phyloP scores from a whole-genome alignment of 202 grass and related monocot species.

The Hordeum pubiflorum region DNA sequence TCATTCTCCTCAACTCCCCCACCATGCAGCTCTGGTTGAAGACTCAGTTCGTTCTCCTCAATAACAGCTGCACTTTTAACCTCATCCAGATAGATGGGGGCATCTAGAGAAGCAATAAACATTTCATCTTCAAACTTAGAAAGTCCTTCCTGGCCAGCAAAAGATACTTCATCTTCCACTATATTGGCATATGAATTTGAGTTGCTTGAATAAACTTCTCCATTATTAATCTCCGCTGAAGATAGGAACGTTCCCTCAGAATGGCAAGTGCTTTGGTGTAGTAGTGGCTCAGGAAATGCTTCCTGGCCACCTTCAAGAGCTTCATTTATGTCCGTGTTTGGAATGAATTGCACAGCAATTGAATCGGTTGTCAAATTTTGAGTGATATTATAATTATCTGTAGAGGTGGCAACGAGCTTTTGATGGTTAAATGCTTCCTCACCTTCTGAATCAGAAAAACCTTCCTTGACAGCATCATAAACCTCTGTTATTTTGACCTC shows the following conservation, averaged over 20 bases:
- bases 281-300: background rate
- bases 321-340: background rate
- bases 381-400: background rate
- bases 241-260: background rate
- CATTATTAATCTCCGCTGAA: background rate
- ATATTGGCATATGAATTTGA: background rate
- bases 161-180: background rate
- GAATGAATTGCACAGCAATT: background rate
- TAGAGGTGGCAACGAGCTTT: background rate
- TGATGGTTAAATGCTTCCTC: background rate
- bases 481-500: background rate
- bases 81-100: background rate
- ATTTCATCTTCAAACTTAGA: background rate
- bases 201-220: background rate
- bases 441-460: background rate
- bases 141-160: background rate
- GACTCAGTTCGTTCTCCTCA: background rate
- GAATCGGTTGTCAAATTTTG: background rate
- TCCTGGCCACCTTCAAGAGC: background rate
- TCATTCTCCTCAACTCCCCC: constrained; percentile 13
- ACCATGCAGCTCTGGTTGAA: background rate
- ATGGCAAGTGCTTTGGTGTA: background rate
- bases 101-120: background rate
- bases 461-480: background rate
- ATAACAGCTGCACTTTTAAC: background rate